Evolutionary conservation across 208 protist species (phyloP).

Genomic region (Acanthamoeba comandoni): DNA sequence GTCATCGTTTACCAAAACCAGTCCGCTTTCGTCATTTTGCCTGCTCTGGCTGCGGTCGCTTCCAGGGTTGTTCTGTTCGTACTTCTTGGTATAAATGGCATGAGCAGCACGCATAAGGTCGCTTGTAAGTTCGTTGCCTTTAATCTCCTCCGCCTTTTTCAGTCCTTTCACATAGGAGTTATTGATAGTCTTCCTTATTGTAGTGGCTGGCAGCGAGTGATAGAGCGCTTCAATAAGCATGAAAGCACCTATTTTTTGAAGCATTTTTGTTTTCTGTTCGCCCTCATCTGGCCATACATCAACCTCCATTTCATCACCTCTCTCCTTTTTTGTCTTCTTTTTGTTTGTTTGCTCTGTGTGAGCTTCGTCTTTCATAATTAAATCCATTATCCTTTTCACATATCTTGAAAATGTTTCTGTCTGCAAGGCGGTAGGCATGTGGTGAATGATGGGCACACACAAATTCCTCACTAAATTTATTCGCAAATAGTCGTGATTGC

Average conservation of each 20-base stretch:
- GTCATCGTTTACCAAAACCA: constrained; percentile 4
- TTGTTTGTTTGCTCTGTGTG: constrained; percentile 41
- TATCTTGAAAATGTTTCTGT: constrained; percentile 38
- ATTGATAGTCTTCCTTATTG: constrained; percentile 87
- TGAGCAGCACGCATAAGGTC: constrained; percentile 89
- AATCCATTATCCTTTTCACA: constrained; percentile 58
- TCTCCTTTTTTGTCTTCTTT: neutral
- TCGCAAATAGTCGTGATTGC: constrained; percentile 64
- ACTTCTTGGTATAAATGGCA: constrained; percentile 58
- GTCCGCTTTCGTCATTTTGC: neutral
- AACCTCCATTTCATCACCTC: constrained; percentile 42
- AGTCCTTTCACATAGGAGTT: constrained; percentile 78
- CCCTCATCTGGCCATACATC: constrained; percentile 57
- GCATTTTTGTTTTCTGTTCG: constrained; percentile 62
- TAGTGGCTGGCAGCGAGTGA: constrained; percentile 71
- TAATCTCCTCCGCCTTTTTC: constrained; percentile 54
- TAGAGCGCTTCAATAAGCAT: constrained; percentile 90
- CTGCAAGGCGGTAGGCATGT: constrained; percentile 49
- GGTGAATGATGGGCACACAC: constrained; percentile 67
- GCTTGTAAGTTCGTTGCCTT: constrained; percentile 90
- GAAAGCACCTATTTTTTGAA: constrained; percentile 88
- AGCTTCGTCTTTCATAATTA: constrained; percentile 72
- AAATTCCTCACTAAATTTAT: constrained; percentile 44
- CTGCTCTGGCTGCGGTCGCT: neutral
- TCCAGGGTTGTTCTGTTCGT: neutral